phyloP scores from a whole-genome alignment of 352 stramenopile species.

The Aphanomyces astaci region DNA sequence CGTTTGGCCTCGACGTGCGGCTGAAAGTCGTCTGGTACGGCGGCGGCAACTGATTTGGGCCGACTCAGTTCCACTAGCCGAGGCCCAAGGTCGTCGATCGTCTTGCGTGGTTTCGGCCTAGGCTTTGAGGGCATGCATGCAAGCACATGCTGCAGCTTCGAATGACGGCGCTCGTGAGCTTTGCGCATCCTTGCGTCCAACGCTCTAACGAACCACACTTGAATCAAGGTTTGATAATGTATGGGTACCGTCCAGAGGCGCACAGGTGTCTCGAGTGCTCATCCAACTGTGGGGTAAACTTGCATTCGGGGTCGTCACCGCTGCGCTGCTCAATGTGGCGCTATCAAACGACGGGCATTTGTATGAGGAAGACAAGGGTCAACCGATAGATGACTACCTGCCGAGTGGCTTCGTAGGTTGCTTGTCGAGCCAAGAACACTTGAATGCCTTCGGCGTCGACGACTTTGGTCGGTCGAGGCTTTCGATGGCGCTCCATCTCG shows the following conservation, averaged over 20 bases:
- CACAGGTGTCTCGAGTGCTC: not conserved
- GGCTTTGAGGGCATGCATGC: not conserved
- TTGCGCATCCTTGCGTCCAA: not conserved
- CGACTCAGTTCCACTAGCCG: not conserved
- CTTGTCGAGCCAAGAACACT: not conserved
- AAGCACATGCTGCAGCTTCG: not conserved
- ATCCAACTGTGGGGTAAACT: not conserved
- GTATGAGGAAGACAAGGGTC: not conserved
- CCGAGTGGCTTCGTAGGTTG: not conserved
- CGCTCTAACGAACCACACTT: too few species aligned
- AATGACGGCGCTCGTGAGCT: not conserved
- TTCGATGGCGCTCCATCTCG: not conserved
- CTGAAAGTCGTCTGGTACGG: not conserved
- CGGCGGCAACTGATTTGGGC: not conserved
- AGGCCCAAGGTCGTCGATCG: not conserved
- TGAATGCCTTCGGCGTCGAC: not conserved
- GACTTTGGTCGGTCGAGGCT: not conserved
- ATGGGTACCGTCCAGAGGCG: not conserved
- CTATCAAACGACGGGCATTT: not conserved
- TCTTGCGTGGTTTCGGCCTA: not conserved
- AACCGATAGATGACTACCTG: not conserved
- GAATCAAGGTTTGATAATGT: too few species aligned
- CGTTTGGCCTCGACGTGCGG: not conserved
- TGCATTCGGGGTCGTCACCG: not conserved
- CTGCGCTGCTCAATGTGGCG: not conserved